These are phyloP conservation scores for Exophiala viscosa DNA, from an alignment of 2,329 filamentous ascomycete species.

Conservation along the genomic window DNA sequence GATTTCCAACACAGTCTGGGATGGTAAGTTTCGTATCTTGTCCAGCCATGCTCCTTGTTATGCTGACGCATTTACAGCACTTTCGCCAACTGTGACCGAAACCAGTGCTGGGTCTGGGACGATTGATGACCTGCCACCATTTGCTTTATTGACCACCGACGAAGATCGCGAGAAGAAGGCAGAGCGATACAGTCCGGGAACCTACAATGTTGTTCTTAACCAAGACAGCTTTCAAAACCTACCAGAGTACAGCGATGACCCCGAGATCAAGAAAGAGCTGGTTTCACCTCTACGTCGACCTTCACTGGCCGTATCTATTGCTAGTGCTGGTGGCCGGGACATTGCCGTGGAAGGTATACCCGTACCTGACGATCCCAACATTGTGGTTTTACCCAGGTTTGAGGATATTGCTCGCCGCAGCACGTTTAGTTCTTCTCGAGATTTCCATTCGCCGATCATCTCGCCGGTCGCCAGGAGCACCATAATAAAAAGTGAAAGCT, in stretches of 20 bases:
- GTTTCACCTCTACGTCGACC: constrained; percentile 26
- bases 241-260: constrained; percentile 48
- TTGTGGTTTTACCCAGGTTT: constrained; percentile 49
- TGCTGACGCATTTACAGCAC: constrained; percentile 27
- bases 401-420: constrained; percentile 43
- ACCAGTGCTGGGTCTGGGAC: constrained; percentile 32
- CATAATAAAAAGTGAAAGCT: constrained; percentile 20
- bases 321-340: constrained; percentile 32
- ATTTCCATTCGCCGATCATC: constrained; percentile 32
- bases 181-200: constrained; percentile 48
- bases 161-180: constrained; percentile 59
- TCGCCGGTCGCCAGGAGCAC: constrained; percentile 28
- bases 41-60: background rate
- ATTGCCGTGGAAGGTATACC: constrained; percentile 25
- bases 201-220: constrained; percentile 54
- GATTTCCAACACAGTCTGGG: constrained; percentile 53
- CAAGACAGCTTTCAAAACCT: constrained; percentile 52
- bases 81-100: constrained; percentile 31
- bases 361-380: constrained; percentile 43
- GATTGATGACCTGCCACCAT: constrained; percentile 52
- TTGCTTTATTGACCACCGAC: constrained; percentile 51
- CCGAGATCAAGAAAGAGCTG: constrained; percentile 30
- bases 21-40: constrained; percentile 42
- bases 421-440: constrained; percentile 31
- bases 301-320: constrained; percentile 31